A percentile compares a stretch with the other conserved stretches of the same genome.
Evolutionary conservation across 169 alveolate species (phyloP).

Genomic region (Cryptosporidium xiaoi): DNA sequence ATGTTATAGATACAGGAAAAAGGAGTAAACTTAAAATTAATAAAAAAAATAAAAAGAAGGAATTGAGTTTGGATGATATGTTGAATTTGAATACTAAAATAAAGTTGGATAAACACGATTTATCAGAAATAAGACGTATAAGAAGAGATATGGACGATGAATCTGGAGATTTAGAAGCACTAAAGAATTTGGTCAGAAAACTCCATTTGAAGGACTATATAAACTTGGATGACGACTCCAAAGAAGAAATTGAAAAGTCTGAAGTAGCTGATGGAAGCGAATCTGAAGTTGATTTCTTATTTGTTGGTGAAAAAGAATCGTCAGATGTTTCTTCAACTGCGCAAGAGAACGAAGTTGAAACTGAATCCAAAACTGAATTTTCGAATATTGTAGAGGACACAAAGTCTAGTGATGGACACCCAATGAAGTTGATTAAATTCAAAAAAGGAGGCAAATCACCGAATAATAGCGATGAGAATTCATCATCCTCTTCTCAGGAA

Average conservation of each 20-base stretch:
- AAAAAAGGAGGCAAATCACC: neutral
- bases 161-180: slow-evolving; percentile 48
- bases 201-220: slow-evolving; percentile 29
- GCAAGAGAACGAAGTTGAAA: neutral
- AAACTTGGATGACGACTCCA: slow-evolving; percentile 2
- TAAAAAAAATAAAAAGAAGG: neutral
- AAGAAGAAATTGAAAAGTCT: neutral
- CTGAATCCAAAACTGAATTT: neutral
- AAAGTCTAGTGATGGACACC: neutral
- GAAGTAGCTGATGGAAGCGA: neutral
- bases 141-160: slow-evolving; percentile 54
- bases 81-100: neutral
- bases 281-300: neutral
- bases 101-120: slow-evolving; percentile 42
- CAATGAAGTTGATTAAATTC: neutral
- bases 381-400: neutral
- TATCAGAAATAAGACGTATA: slow-evolving; percentile 62
- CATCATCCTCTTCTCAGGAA: neutral
- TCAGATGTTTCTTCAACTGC: neutral
- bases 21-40: neutral
- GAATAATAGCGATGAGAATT: neutral
- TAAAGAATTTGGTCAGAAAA: slow-evolving; percentile 17
- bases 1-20: slow-evolving; percentile 15
- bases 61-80: slow-evolving; percentile 45
- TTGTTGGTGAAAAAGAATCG: neutral